Base-by-base conservation (phyloP, 176 grass and related monocot genomes). In the Calamus simplicifolius region DNA sequence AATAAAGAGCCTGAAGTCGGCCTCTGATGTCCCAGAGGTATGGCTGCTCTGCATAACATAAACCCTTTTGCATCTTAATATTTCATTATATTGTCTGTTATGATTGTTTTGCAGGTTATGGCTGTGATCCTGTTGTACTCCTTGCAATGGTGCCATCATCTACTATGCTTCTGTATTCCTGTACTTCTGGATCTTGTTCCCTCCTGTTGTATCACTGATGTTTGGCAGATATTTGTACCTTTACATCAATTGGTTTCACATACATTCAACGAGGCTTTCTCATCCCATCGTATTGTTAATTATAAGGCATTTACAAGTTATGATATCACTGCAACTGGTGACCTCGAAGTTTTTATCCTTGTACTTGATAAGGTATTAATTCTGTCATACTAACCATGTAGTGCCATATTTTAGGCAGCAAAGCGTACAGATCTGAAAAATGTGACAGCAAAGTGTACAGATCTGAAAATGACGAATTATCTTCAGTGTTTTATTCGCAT, bases 1-100 rank as follows among this genome's bases (percentile, higher is more conserved):
- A 83, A 92, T 98, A 54, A 98, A 98, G 76, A 92, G 92, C 67
- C 84, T 98, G 18, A 98, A 92, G 94, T 98, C 94, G 10, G 94
- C 94, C 56, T 98, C 93, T 27, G 94, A 98, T 50, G 67, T 92
- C 52, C 88, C 94, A 10, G 94, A 98, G 94, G 93, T 98, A 70
- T 65, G 52, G 72, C 16, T 67, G 15, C 64, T 76, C 27, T 69
- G 50, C 54, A 25, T 19, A n/a, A 14, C 6, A 30, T 4, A 31
- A 18, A 30, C 17, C 3, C 3, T 60, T 59, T 31, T 1, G 27
- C 16, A 27, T 29, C 6, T 60, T 28, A n/a, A 27, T 60, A 12
- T 27, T 48, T 14, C 5, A 27, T 64, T 57, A 25, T 63, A 56
- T 19, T 51, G 43, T 25, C 16, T 6, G 2, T 12, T 12, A 43